Conservation (phyloP, 306 rosid species). For the Carpinus viminea region DNA sequence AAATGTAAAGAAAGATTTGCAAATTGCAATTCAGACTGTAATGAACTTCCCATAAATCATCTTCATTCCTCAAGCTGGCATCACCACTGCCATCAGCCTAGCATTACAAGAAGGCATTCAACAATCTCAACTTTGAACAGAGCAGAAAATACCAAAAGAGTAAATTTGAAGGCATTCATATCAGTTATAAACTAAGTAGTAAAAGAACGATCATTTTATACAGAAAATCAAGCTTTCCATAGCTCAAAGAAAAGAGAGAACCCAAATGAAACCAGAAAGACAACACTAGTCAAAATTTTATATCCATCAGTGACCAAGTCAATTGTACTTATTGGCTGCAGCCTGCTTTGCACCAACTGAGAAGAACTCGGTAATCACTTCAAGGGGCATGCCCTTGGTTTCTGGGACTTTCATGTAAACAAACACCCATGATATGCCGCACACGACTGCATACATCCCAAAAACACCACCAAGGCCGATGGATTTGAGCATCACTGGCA, state of each 20-base stretch:
- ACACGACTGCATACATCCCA: constrained; percentile 81
- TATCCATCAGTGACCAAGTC: constrained; percentile 26
- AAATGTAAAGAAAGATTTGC: not conserved
- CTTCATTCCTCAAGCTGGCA: not conserved
- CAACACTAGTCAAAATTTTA: constrained; percentile 42
- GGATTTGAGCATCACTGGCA: constrained; percentile 84
- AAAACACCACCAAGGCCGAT: constrained; percentile 91
- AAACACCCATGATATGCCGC: constrained; percentile 74
- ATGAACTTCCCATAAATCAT: not conserved
- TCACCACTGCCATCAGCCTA: not conserved
- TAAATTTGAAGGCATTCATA: not conserved
- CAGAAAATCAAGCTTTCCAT: not conserved
- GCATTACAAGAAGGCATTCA: not conserved
- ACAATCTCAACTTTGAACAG: constrained; percentile 1
- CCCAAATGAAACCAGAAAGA: constrained; percentile 29
- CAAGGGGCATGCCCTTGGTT: constrained; percentile 98
- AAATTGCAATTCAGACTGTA: not conserved
- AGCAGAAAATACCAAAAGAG: not conserved
- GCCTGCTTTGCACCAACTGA: constrained; percentile 80
- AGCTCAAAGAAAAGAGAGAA: constrained; percentile 17
- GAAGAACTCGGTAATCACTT: constrained; percentile 91
- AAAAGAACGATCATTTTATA: not conserved
- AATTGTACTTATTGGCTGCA: constrained; percentile 36
- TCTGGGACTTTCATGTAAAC: constrained; percentile 88
- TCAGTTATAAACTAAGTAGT: not conserved